These are phyloP conservation scores for Xylaria sp. DNA, from an alignment of 2,329 filamentous ascomycete genomes.

Conservation along the genomic window DNA sequence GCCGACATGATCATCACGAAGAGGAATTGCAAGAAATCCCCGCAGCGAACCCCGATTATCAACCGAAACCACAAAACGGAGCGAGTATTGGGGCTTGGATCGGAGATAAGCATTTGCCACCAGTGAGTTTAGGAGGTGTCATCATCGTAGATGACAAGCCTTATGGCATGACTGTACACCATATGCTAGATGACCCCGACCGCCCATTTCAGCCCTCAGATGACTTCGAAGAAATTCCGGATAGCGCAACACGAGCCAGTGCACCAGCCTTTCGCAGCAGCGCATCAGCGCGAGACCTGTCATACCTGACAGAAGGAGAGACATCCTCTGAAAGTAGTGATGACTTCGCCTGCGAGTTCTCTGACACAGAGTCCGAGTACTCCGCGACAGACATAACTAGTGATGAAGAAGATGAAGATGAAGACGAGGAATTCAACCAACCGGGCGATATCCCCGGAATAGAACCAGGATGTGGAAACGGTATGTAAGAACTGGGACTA, in stretches of 20 bases:
- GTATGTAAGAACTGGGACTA: slow-evolving; percentile 34
- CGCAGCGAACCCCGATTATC: slow-evolving; percentile 75
- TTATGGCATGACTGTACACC: slow-evolving; percentile 95
- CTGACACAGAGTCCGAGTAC: slow-evolving; percentile 59
- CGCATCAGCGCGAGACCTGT: slow-evolving; percentile 30
- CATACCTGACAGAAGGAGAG: slow-evolving; percentile 41
- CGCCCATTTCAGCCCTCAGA: slow-evolving; percentile 32
- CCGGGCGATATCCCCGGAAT: slow-evolving; percentile 81
- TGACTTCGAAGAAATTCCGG: slow-evolving; percentile 14
- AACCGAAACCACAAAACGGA: slow-evolving; percentile 79
- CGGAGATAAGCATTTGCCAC: slow-evolving; percentile 82
- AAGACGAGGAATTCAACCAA: slow-evolving; percentile 60
- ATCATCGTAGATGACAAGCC: slow-evolving; percentile 83
- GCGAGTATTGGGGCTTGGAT: slow-evolving; percentile 93
- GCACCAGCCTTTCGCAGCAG: slow-evolving; percentile 34
- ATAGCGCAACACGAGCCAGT: slow-evolving; percentile 28
- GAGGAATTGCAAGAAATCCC: slow-evolving; percentile 49
- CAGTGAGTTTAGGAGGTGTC: slow-evolving; percentile 88
- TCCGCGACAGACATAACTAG: slow-evolving; percentile 52
- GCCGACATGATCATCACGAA: slow-evolving; percentile 40
- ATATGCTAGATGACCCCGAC: slow-evolving; percentile 83
- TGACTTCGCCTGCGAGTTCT: slow-evolving; percentile 65
- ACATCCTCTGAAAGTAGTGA: slow-evolving; percentile 53
- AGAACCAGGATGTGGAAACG: slow-evolving; percentile 74
- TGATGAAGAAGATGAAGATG: slow-evolving; percentile 57